Evolutionary conservation across 139 green algal species (phyloP).

Genomic region (Coccomyxa sp.): DNA sequence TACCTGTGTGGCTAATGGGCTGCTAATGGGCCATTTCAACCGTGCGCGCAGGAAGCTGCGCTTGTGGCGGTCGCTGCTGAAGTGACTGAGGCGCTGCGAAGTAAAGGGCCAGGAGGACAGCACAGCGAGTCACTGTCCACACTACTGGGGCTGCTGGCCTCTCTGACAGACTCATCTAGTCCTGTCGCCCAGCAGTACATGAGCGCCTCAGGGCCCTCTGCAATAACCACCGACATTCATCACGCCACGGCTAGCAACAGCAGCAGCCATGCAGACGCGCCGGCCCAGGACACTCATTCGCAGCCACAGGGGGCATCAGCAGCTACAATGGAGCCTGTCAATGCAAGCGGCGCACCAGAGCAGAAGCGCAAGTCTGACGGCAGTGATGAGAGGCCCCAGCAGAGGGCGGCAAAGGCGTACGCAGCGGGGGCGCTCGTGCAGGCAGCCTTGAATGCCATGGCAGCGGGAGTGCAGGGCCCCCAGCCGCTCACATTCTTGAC

Average conservation of each 20-base stretch:
- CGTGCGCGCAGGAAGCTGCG: neutral
- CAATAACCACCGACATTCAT: neutral
- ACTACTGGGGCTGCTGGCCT: slow-evolving; percentile 3
- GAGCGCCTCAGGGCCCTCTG: neutral
- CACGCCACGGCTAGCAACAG: no score
- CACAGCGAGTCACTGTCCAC: slow-evolving; percentile 4
- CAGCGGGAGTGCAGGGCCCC: slow-evolving; percentile 1
- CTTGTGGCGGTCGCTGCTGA: neutral
- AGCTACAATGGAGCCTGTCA: no score
- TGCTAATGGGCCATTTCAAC: neutral
- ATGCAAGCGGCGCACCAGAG: neutral
- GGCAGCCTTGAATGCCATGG: slow-evolving; percentile 21
- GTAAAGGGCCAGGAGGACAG: neutral
- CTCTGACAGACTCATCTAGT: neutral
- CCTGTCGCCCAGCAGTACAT: neutral
- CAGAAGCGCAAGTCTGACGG: neutral
- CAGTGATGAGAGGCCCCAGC: neutral
- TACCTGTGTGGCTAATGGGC: no score
- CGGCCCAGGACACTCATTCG: no score
- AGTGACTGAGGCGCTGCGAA: neutral
- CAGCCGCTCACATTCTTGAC: neutral
- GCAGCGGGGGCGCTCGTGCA: slow-evolving; percentile 17
- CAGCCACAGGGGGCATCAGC: no score
- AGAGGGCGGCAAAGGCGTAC: neutral
- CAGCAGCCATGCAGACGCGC: no score